Conservation (phyloP, 2,329 filamentous ascomycete genomes). For the Plenodomus tracheiphilus region DNA sequence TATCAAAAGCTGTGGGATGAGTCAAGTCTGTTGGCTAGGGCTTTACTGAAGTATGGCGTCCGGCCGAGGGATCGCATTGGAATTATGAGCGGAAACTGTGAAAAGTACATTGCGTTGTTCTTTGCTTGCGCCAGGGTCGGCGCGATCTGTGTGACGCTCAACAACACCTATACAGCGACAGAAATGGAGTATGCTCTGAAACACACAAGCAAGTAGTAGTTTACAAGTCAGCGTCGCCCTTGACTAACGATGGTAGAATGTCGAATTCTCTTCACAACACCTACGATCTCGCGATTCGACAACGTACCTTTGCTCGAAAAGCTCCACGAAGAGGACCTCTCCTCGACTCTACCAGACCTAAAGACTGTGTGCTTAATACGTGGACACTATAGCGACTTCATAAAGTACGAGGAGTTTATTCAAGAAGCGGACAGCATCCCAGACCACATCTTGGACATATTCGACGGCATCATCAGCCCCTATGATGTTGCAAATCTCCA, state of each 20-base stretch:
- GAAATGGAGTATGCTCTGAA: constrained; percentile 72
- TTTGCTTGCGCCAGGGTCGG: constrained; percentile 65
- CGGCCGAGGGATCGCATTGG: constrained; percentile 70
- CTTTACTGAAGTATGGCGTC: constrained; percentile 67
- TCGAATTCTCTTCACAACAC: constrained; percentile 73
- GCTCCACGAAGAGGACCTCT: constrained; percentile 25
- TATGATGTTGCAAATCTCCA: constrained; percentile 43
- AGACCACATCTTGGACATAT: constrained; percentile 40
- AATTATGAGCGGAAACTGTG: constrained; percentile 70
- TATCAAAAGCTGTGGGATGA: constrained; percentile 52
- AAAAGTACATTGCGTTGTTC: constrained; percentile 66
- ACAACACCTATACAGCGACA: constrained; percentile 77
- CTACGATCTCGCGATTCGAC: constrained; percentile 67
- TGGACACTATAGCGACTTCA: constrained; percentile 51
- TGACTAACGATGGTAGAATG: constrained; percentile 55
- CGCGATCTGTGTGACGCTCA: constrained; percentile 69
- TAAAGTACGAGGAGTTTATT: constrained; percentile 64
- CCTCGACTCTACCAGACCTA: constrained; percentile 29
- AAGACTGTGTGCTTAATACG: constrained; percentile 38
- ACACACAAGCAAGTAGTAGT: constrained; percentile 62
- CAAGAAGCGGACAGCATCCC: constrained; percentile 32
- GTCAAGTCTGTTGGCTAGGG: constrained; percentile 45
- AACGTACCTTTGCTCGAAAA: constrained; percentile 61
- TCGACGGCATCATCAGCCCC: constrained; percentile 40
- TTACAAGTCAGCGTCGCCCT: not conserved